Evolutionary conservation across 805 yeast genomes (phyloP).

Genomic region (Barnettozyma populi): DNA sequence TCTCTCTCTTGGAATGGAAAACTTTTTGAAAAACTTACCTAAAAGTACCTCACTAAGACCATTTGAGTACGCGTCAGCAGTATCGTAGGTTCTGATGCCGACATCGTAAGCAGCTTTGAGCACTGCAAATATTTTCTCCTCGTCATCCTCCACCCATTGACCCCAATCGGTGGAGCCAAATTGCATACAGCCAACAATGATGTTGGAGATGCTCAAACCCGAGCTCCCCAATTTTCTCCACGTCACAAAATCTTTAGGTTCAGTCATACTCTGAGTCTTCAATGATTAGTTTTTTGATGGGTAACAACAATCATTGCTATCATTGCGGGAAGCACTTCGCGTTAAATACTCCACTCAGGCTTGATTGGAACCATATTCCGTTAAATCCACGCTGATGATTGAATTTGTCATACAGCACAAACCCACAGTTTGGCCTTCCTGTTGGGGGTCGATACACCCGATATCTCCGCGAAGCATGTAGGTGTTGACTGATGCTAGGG

Average conservation of each 20-base stretch:
- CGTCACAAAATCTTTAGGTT: not conserved
- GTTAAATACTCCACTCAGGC: too few relatives aligned
- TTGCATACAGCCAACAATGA: constrained; percentile 51
- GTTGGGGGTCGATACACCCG: too few relatives aligned
- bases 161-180: constrained; percentile 31
- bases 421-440: too few relatives aligned
- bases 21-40: constrained; percentile 47
- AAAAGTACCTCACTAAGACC: constrained; percentile 43
- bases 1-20: constrained; percentile 45
- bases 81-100: constrained; percentile 45
- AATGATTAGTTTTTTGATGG: too few relatives aligned
- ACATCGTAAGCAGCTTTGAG: constrained; percentile 40
- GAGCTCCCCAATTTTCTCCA: constrained; percentile 33
- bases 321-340: too few relatives aligned
- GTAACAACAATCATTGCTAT: too few relatives aligned
- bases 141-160: constrained; percentile 41
- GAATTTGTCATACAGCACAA: too few relatives aligned
- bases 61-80: constrained; percentile 44
- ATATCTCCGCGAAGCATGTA: too few relatives aligned
- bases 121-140: constrained; percentile 37
- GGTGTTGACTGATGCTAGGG: too few relatives aligned
- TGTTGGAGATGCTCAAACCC: constrained; percentile 42
- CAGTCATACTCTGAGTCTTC: too few relatives aligned
- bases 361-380: too few relatives aligned
- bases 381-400: too few relatives aligned